These are phyloP conservation scores for Beauveria sp. DNA, from an alignment of 2,329 filamentous ascomycete species.

Conservation along the genomic window DNA sequence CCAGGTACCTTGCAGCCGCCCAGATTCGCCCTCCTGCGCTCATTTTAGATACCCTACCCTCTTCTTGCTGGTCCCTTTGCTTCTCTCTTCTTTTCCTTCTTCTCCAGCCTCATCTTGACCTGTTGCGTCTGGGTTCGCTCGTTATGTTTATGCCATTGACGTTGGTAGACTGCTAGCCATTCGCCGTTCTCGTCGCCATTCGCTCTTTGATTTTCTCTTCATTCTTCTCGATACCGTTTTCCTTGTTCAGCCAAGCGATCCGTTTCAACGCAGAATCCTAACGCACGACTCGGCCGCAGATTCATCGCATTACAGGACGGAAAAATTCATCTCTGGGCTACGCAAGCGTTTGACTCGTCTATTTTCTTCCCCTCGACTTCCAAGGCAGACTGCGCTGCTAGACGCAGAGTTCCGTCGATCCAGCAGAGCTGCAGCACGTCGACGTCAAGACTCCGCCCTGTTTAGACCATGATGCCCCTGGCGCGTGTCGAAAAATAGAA, in stretches of 20 bases:
- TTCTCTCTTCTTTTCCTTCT: constrained; percentile 4
- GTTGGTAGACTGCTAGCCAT: constrained; percentile 2
- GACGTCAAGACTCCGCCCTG: constrained; percentile 8
- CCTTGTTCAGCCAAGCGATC: not conserved
- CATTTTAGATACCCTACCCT: not conserved
- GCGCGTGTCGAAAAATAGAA: constrained; percentile 15
- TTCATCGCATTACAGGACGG: not conserved
- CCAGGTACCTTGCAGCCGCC: not conserved
- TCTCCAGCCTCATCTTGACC: constrained; percentile 12
- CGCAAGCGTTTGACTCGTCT: not conserved
- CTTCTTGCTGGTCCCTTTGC: not conserved
- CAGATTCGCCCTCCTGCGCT: not conserved
- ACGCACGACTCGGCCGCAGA: not conserved
- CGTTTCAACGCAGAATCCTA: not conserved
- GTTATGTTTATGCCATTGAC: constrained; percentile 20
- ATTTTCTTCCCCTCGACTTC: not conserved
- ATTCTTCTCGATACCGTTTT: not conserved
- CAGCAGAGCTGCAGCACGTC: not conserved
- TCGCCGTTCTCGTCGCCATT: not conserved
- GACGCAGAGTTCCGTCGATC: not conserved
- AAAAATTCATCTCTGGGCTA: not conserved
- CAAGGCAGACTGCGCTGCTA: not conserved
- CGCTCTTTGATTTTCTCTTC: constrained; percentile 10
- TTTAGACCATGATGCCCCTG: constrained; percentile 13
- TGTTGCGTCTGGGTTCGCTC: constrained; percentile 13